A percentile compares a stretch with the other conserved stretches of the same genome.
phyloP scores from a whole-genome alignment of 345 rosid genomes.

The Angophora floribunda region DNA sequence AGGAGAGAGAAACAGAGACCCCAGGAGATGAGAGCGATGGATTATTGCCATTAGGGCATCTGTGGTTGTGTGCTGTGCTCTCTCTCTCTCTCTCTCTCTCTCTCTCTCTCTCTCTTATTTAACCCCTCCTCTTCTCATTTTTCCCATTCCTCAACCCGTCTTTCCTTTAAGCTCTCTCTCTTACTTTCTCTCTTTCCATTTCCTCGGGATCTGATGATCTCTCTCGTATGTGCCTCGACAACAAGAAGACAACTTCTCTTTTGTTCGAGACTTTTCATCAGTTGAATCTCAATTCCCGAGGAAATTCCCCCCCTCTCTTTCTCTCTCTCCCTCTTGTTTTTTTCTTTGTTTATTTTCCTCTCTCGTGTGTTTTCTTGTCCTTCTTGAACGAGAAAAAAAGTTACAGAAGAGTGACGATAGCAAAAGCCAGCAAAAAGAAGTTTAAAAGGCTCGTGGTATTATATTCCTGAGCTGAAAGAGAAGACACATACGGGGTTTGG shows the following conservation, averaged over 20 bases:
- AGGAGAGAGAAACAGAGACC: slow-evolving; percentile 11
- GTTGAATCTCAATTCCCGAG: slow-evolving; percentile 55
- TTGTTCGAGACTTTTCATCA: neutral
- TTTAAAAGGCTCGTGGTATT: neutral
- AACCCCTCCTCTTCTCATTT: slow-evolving; percentile 39
- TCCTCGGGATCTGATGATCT: slow-evolving; percentile 65
- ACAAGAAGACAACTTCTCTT: neutral
- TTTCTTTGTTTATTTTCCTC: slow-evolving; percentile 19
- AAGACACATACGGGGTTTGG: neutral
- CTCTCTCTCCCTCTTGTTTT: slow-evolving; percentile 4
- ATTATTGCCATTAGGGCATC: slow-evolving; percentile 42
- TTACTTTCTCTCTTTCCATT: neutral
- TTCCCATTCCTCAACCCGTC: slow-evolving; percentile 20
- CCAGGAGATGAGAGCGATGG: slow-evolving; percentile 13
- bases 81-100: neutral
- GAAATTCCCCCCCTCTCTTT: slow-evolving; percentile 1
- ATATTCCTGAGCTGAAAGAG: neutral
- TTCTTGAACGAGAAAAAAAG: neutral
- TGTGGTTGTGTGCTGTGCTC: slow-evolving; percentile 15
- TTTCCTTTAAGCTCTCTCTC: neutral
- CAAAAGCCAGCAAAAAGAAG: neutral
- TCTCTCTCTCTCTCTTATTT: slow-evolving; percentile 25
- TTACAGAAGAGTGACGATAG: neutral
- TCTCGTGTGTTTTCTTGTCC: neutral
- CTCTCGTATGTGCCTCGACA: slow-evolving; percentile 6